Percentiles rank a stretch among this genome's conserved stretches.
phyloP scores from a whole-genome alignment of 345 rosid genomes.

The Noccaea bulbosa region DNA sequence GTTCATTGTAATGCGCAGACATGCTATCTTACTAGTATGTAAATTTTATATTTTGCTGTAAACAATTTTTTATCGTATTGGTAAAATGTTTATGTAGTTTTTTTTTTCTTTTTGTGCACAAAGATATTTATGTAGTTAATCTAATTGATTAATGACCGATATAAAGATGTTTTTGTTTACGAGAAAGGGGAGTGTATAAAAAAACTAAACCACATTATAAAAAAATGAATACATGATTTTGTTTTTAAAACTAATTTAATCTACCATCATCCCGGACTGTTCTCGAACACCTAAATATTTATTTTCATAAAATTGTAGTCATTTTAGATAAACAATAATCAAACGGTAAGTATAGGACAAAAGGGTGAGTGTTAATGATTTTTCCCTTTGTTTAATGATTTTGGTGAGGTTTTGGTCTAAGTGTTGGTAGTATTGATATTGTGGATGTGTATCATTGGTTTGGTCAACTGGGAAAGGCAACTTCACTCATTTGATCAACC shows the following conservation, averaged over 20 bases:
- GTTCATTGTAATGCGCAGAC: background rate
- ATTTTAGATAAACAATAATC: background rate
- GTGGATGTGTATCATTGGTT: slow-evolving; percentile 20
- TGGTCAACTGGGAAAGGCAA: background rate
- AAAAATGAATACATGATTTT: too few relatives aligned
- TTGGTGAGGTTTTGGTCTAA: slow-evolving; percentile 34
- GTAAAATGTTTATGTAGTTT: too few relatives aligned
- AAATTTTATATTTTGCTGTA: background rate
- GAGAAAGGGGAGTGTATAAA: too few relatives aligned
- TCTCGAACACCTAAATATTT: background rate
- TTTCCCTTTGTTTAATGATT: background rate
- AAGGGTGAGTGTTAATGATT: background rate
- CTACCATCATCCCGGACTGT: background rate
- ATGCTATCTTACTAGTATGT: too few relatives aligned
- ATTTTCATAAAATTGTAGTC: background rate
- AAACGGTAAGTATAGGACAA: background rate
- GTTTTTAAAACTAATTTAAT: too few relatives aligned
- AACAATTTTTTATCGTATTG: background rate
- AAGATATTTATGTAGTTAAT: too few relatives aligned
- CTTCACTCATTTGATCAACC: too few relatives aligned
- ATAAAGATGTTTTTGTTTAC: too few relatives aligned
- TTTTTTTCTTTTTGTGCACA: too few relatives aligned
- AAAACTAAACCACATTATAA: too few relatives aligned
- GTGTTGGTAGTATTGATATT: slow-evolving; percentile 22
- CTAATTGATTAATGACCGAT: too few relatives aligned